Evolutionary conservation across 2,329 filamentous ascomycete genomes (phyloP), one percentile per base, ranked within the genome.

Genomic region (Biscogniauxia sp.): DNA sequence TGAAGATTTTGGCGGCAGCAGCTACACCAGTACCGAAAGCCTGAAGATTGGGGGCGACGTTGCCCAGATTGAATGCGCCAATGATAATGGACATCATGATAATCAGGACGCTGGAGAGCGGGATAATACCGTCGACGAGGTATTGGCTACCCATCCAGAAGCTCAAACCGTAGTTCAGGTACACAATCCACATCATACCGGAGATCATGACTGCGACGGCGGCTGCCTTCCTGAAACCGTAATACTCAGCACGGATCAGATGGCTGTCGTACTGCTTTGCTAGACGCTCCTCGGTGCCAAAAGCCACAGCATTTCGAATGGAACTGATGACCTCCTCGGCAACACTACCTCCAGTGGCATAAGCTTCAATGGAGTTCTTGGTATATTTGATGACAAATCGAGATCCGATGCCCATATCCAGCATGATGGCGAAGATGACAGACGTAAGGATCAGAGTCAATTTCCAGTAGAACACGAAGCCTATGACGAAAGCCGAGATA

Each of bases 321-420:
- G 93, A 97, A 74, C 92, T 93, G 70, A 99, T 85, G 57, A 97
- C 94, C 77, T 99, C 95, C 72, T 98, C 95, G 3, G 92, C 94
- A 13, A 98, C 84, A 1, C 89, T 93, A 59, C 93, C 94, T 65
- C 93, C 94, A 54, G 87, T 81, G 25, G 92, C 93, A 70, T 96
- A 97, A 0, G 92, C 86, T 56, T 89, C 82, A 54, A 97, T 81
- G 1, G 90, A 89, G 60, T 86, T 79, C 76, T 93, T 94, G 76
- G 89, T 93, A 75, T 85, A 94, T 73, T 88, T 92, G 72, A 96
- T 81, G 69, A 97, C 89, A 70, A 92, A 91, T 2, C 77, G 79
- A 4, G 90, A 91, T 15, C 90, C 87, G 55, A 80, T 78, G 52
- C 88, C 91, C 88, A 96, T 95, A 66, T 89, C 82, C 15, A 91